Conservation (phyloP, 2,329 filamentous ascomycete genomes). For the Acrocalymma vagum region DNA sequence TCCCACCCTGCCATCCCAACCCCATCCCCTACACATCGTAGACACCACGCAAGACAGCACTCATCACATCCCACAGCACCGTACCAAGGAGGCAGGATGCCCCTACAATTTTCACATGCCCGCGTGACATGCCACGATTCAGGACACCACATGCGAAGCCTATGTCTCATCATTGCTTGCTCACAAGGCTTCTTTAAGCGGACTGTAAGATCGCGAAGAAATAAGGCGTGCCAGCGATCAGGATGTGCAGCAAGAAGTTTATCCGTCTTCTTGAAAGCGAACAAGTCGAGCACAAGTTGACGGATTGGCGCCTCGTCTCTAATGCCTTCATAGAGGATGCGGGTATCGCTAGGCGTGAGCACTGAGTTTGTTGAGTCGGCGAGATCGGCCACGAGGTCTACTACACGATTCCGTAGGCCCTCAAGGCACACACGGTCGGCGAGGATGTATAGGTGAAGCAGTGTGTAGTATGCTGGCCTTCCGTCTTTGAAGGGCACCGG, state of each 20-base stretch:
- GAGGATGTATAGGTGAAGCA: conserved; percentile 57
- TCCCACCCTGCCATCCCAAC: conserved; percentile 41
- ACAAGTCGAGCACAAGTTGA: conserved; percentile 57
- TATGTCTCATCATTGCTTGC: conserved; percentile 53
- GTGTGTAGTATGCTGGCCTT: conserved; percentile 59
- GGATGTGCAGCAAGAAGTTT: conserved; percentile 55
- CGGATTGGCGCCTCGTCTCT: conserved; percentile 49
- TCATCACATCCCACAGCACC: conserved; percentile 49
- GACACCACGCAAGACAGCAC: conserved; percentile 54
- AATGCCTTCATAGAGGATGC: conserved; percentile 56
- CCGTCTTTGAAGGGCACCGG: conserved; percentile 54
- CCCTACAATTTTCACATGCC: conserved; percentile 48
- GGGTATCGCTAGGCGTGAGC: conserved; percentile 58
- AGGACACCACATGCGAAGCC: conserved; percentile 50
- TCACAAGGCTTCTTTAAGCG: conserved; percentile 55
- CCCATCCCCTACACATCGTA: conserved; percentile 45
- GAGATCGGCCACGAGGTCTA: conserved; percentile 53
- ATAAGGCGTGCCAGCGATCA: conserved; percentile 58
- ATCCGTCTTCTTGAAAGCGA: conserved; percentile 63
- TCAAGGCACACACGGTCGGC: conserved; percentile 58
- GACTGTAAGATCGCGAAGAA: conserved; percentile 57
- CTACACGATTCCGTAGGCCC: conserved; percentile 53
- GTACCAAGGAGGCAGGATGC: conserved; percentile 49
- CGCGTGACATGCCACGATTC: conserved; percentile 42
- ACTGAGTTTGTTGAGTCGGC: conserved; percentile 59